Evolutionary conservation across 225 moss, liverwort and hornwort genomes (phyloP), one percentile per base, ranked within the genome.

Genomic region (Rhytidiadelphus loreus): DNA sequence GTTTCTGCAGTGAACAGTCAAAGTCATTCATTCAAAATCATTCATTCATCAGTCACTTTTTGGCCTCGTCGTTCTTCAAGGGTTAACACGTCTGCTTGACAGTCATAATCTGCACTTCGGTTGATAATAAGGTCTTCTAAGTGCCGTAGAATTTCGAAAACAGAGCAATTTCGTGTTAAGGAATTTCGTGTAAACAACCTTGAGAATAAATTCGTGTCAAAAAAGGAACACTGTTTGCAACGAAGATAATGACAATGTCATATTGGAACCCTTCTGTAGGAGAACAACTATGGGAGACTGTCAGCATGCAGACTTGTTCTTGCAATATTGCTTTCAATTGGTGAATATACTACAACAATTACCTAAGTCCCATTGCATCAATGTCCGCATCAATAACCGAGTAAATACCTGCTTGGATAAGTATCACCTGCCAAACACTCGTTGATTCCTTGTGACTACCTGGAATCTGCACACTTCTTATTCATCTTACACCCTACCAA

Each of bases 401-500:
- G 84, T 85, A 55, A 55, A 56, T 87, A 93, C 92, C 91, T 93
- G 88, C 85, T 89, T 83, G 85, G 74, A 86, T 72, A 89, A 80
- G 66, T 32, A 90, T 65, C 65, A 83, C 82, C 82, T 91, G 89
- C 82, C 85, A 84, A 88, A 88, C 89, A 88, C 90, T 83, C 30
- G 66, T 64, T 37, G 91, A 91, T 89, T 90, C 91, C 90, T 89
- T 64, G 76, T 13, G 60, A 69, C 90, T 89, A 83, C 82, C 87
- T 87, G 86, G 85, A 90, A 92, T 91, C 87, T 89, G 87, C 92
- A 92, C 86, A 91, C 65, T 86, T 88, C 39, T 92, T 93, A 92
- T 92, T 93, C 91, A 93, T 90, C 86, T 89, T 91, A 93, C 91
- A 87, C 86, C 90, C 92, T 91, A 90, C 89, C 88, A 62, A 89